These are phyloP conservation scores for Torrubiella hemipterigena DNA, from an alignment of 2,329 filamentous ascomycete species.

Conservation along the genomic window DNA sequence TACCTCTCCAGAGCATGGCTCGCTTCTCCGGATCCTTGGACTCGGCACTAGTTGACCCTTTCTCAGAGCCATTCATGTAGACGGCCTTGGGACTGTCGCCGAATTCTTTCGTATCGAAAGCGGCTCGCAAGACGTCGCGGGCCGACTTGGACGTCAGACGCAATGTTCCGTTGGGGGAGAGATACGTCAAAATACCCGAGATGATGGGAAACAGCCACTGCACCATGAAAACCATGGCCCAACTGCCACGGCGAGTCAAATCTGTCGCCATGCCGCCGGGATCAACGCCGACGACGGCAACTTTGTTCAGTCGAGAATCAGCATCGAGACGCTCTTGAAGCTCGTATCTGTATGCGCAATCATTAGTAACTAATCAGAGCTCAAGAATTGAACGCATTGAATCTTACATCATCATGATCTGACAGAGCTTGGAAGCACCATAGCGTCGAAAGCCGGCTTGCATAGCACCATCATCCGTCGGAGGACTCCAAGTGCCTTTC, in stretches of 20 bases:
- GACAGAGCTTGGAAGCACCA: conserved; percentile 13
- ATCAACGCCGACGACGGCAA: conserved; percentile 16
- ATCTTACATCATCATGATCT: conserved; percentile 11
- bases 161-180: conserved; percentile 9
- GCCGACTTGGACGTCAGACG: conserved; percentile 10
- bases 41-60: conserved; percentile 7
- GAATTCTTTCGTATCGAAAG: conserved; percentile 8
- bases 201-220: conserved; percentile 6
- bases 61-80: conserved; percentile 11
- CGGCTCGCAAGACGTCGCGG: conserved; percentile 9
- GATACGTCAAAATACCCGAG: too few species aligned
- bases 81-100: conserved; percentile 9
- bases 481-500: too few species aligned
- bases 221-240: conserved; percentile 6
- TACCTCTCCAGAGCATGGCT: conserved; percentile 8
- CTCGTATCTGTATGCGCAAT: conserved; percentile 8
- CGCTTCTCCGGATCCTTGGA: conserved; percentile 8
- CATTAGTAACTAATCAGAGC: neutral
- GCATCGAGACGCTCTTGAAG: conserved; percentile 11
- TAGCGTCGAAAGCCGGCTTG: conserved; percentile 11
- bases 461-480: too few species aligned
- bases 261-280: conserved; percentile 14
- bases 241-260: conserved; percentile 6
- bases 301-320: conserved; percentile 11
- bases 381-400: neutral